Base-by-base conservation (phyloP, 1,284 basidiomycete species). In the Cerrena zonata region DNA sequence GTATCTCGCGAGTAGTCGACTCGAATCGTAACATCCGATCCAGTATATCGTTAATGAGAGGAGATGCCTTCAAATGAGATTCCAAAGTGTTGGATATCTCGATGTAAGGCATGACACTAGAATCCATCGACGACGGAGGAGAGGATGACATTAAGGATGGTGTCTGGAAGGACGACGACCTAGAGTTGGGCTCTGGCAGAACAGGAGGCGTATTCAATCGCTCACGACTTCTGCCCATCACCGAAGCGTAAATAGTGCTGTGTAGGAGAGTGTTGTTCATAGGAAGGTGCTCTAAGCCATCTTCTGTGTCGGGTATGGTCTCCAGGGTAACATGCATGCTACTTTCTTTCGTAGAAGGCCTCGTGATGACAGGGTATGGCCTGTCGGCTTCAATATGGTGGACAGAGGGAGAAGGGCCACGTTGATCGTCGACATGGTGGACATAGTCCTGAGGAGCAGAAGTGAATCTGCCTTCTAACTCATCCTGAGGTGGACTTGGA, bases 11-110 rank as follows among this genome's bases (percentile, higher is more conserved):
- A 30, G 82, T 78, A 2, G 80, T 75, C 51, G 76, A 73, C 66
- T 93, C 90, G 65, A 79, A 84, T 46, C 85, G 80, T 30, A 78
- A 67, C 40, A 93, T 75, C 27, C 90, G 82, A 54, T 89, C 86
- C 30, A 91, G 65, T 47, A 92, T 73, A 53, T 91, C 88, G 54
- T 82, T 79, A 53, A 92, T 79, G 55, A 88, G 65, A 2, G 89
- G 83, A 1, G 86, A 89, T 1, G 77, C 69, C 65, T 79, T 85
- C 56, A 91, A 76, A 59, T 89, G 86, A 7, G 77, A 69, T 56
- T 91, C 89, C 44, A 90, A 81, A 55, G 64, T 78, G 56, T 60
- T 49, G 64, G 72, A 48, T 58, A 65, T 63, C 50, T 80, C 78
- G 45, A 67, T 58, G 57, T 67, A 72, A 2, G 74, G 65, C 40